These are phyloP conservation scores for Biscogniauxia mediterranea DNA, from an alignment of 2,329 filamentous ascomycete genomes.

Conservation along the genomic window DNA sequence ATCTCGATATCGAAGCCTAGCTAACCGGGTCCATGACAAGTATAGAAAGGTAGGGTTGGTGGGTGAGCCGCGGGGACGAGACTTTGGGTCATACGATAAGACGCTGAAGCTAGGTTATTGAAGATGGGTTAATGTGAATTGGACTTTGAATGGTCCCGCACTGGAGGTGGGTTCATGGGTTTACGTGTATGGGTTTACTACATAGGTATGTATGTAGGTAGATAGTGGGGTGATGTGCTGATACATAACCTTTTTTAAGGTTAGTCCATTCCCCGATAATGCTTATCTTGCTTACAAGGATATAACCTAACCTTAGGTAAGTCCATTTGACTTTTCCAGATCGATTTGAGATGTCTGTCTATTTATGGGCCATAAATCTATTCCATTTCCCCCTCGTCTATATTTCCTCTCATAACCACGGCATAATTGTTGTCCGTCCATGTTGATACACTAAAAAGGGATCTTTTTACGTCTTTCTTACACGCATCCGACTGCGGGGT, in stretches of 20 bases:
- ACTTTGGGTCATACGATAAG: not conserved
- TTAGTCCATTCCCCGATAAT: not conserved
- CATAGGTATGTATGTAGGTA: no score
- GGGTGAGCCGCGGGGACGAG: not conserved
- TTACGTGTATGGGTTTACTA: no score
- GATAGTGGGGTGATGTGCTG: no score
- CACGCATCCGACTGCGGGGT: not conserved
- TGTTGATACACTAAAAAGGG: constrained; percentile 15
- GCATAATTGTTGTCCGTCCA: constrained; percentile 25
- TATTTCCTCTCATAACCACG: constrained; percentile 30
- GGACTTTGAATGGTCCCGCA: not conserved
- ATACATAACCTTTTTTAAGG: no score
- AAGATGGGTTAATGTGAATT: not conserved
- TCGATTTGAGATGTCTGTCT: constrained; percentile 28
- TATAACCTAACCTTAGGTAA: not conserved
- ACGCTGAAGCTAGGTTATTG: not conserved
- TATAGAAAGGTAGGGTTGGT: not conserved
- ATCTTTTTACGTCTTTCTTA: no score
- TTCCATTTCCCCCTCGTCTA: constrained; percentile 21
- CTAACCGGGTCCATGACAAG: constrained; percentile 10
- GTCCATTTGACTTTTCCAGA: not conserved
- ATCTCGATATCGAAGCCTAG: constrained; percentile 12
- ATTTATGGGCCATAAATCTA: constrained; percentile 19
- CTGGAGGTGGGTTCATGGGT: no score
- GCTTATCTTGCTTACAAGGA: not conserved